Evolutionary conservation across 2,329 filamentous ascomycete species (phyloP).

Genomic region (Xylaria sp.): DNA sequence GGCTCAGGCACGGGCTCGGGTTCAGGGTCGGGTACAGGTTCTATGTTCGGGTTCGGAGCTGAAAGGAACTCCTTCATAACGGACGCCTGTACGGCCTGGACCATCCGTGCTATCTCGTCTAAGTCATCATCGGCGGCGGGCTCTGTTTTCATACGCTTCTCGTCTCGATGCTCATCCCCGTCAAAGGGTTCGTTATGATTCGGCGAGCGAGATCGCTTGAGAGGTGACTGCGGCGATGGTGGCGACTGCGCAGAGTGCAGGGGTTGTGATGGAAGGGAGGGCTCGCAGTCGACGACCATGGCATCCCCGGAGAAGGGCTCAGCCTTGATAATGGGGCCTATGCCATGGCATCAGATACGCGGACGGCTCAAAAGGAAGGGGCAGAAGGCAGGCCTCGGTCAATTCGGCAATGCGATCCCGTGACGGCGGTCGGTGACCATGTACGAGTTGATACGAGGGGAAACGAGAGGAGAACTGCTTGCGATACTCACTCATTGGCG

Average conservation of each 20-base stretch:
- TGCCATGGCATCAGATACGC: conserved; percentile 19
- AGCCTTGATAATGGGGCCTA: conserved; percentile 40
- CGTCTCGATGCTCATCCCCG: conserved; percentile 29
- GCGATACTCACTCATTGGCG: conserved; percentile 32
- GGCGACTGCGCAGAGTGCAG: too few relatives aligned
- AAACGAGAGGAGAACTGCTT: background rate
- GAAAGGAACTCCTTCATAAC: conserved; percentile 38
- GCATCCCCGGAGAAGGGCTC: conserved; percentile 35
- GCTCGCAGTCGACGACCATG: conserved; percentile 34
- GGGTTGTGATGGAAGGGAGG: conserved; percentile 16
- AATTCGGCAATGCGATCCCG: too few relatives aligned
- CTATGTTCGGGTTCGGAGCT: conserved; percentile 10
- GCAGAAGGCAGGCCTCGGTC: background rate
- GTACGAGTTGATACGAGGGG: background rate
- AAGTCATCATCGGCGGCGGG: conserved; percentile 21
- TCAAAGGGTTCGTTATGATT: conserved; percentile 23
- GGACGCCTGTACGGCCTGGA: conserved; percentile 39
- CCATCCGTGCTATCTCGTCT: conserved; percentile 39
- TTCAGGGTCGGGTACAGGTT: conserved; percentile 3
- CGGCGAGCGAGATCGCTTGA: conserved; percentile 39
- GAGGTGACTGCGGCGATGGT: conserved; percentile 28
- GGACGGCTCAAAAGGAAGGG: background rate
- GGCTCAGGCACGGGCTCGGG: background rate
- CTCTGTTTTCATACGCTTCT: conserved; percentile 42
- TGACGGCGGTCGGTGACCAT: too few relatives aligned